Evolutionary conservation across 2,329 filamentous ascomycete genomes (phyloP), one percentile per base, ranked within the genome.

Genomic region (Podosphaera xanthii): DNA sequence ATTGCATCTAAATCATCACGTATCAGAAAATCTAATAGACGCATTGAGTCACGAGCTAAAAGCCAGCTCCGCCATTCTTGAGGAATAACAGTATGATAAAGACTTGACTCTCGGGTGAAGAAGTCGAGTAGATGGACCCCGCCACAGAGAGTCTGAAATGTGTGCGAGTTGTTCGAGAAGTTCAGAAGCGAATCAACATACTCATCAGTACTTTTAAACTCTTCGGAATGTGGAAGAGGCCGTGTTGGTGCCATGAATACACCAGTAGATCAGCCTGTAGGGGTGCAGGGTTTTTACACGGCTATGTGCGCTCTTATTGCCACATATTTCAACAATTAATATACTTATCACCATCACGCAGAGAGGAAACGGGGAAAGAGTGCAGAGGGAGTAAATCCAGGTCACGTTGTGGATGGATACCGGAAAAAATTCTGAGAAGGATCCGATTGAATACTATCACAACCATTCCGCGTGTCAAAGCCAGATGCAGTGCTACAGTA

Each of bases 91-190:
- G 78, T 76, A 58, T 84, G 80, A 69, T 95, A 98, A 0, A 96
- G 77, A 63, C 88, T 85, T 4, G 88, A 87, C 55, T 88, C 80
- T 49, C 81, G 80, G 1, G 89, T 96, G 72, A 96, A 88, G 72
- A 98, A 97, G 70, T 98, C 92, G 60, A 97, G 77, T 62, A 98
- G 90, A 69, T 98, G 92, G 0, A 97, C 87, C n/a, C 91, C 90
- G 59, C 92, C 92, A 68, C 89, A 95, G n/a, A 98, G 77, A 34
- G 87, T 87, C 64, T 87, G 85, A 65, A 96, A 89, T 1, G 88
- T 75, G 59, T 83, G 79, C 53, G 85, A 86, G 1, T 81, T 82
- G 4, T 82, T 82, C 1, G 83, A 79, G 66, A 97, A 95, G 30
- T 80, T 69, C 34, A 97, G 76, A 10, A 97, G 78, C 22, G 82